Percentiles rank a stretch among this genome's conserved stretches.
These are phyloP conservation scores for Coemansia reversa DNA, from an alignment of 192 early-diverging fungal species.

Conservation along the genomic window DNA sequence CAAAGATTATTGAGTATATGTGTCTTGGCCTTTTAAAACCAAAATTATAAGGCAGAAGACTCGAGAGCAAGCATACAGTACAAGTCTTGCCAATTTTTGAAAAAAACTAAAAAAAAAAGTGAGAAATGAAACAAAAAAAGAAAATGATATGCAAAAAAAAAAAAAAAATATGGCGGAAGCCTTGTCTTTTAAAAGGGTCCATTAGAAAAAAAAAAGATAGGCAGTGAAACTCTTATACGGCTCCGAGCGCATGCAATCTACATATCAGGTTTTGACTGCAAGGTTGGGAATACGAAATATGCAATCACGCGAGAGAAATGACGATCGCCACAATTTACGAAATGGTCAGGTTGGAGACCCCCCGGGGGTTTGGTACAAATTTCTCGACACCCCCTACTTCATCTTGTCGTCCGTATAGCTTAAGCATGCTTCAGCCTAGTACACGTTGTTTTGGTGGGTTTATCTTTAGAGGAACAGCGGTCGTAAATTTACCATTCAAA, in stretches of 20 bases:
- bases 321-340: background rate
- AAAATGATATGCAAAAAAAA: background rate
- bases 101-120: background rate
- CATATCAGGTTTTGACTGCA: background rate
- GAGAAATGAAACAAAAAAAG: background rate
- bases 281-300: slow-evolving; percentile 13
- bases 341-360: background rate
- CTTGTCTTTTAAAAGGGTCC: slow-evolving; percentile 8
- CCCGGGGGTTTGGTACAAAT: background rate
- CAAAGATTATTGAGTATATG: slow-evolving; percentile 5
- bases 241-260: background rate
- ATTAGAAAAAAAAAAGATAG: background rate
- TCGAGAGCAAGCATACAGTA: background rate
- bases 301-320: background rate
- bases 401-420: background rate
- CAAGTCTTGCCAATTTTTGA: slow-evolving; percentile 1
- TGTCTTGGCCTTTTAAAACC: background rate
- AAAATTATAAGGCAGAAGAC: background rate
- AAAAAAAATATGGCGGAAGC: slow-evolving; percentile 4
- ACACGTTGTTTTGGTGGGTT: background rate
- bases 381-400: background rate
- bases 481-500: background rate
- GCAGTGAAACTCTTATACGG: background rate
- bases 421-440: too few relatives aligned
- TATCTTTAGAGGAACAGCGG: background rate